These are phyloP conservation scores for Erodium chrysanthum DNA, from an alignment of 441 rosid species.

Conservation along the genomic window DNA sequence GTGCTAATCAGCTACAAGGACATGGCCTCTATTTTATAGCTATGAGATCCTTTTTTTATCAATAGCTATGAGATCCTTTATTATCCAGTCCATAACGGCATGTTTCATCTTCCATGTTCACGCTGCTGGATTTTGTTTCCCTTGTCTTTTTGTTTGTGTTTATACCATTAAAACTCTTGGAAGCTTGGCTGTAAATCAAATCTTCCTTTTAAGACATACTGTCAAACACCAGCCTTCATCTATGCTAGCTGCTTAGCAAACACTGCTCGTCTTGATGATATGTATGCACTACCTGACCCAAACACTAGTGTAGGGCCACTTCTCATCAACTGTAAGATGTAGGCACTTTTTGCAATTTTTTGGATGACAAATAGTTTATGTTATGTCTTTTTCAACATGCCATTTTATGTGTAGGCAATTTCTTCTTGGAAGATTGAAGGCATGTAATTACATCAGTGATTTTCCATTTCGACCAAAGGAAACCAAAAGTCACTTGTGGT, in stretches of 20 bases:
- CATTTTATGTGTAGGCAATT: not conserved
- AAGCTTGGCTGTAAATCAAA: not conserved
- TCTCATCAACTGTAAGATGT: not conserved
- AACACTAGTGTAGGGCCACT: not conserved
- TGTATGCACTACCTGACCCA: not conserved
- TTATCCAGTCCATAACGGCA: not conserved
- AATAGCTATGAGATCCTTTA: too few relatives aligned
- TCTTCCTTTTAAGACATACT: not conserved
- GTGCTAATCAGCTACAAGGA: not conserved
- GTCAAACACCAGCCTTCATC: not conserved
- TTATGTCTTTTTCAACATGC: not conserved
- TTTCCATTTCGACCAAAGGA: not conserved
- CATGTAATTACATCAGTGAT: not conserved
- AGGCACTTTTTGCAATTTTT: not conserved
- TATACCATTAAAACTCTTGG: not conserved
- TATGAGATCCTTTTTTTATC: too few relatives aligned
- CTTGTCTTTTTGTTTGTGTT: not conserved
- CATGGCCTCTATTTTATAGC: too few relatives aligned
- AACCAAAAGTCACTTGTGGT: not conserved
- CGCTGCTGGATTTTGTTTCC: not conserved
- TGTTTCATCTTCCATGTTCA: not conserved
- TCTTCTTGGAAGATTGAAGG: not conserved
- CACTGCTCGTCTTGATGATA: not conserved
- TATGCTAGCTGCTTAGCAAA: not conserved
- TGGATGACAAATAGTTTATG: not conserved